A percentile compares a stretch with the other conserved stretches of the same genome.
Conservation (phyloP, 2,329 filamentous ascomycete species). For the Apiospora malaysiana region DNA sequence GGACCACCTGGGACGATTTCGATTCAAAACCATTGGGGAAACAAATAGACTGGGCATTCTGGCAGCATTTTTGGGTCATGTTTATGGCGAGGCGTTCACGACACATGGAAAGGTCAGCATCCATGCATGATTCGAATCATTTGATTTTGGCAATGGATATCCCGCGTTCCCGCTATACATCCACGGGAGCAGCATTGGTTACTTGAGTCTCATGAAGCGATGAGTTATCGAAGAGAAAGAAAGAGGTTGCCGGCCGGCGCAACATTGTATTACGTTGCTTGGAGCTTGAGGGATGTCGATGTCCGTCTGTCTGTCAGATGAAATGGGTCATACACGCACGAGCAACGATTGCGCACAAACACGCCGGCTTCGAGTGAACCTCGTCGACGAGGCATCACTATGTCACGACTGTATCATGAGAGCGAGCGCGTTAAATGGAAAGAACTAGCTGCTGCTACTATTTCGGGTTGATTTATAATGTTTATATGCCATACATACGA, state of each 20-base stretch:
- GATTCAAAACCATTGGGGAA: conserved; percentile 14
- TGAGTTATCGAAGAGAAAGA: background rate
- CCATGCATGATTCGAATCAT: conserved; percentile 5
- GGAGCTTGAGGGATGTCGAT: conserved; percentile 15
- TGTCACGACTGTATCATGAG: conserved; percentile 17
- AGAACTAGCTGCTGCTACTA: conserved; percentile 11
- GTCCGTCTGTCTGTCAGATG: background rate
- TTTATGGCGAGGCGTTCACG: conserved; percentile 25
- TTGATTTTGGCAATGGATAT: conserved; percentile 21
- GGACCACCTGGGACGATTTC: background rate
- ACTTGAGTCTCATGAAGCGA: conserved; percentile 11
- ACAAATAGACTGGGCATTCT: conserved; percentile 16
- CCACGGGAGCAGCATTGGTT: conserved; percentile 23
- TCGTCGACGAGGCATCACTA: conserved; percentile 3
- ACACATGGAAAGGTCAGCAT: conserved; percentile 19
- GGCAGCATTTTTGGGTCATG: conserved; percentile 18
- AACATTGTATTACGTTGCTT: conserved; percentile 16
- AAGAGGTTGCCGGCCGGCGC: background rate
- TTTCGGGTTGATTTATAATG: conserved; percentile 13
- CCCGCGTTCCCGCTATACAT: conserved; percentile 23
- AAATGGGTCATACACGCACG: background rate
- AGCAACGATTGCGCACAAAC: too few species aligned
- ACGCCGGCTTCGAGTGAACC: background rate
- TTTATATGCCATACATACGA: conserved; percentile 2
- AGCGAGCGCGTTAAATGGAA: conserved; percentile 15